phyloP scores from a whole-genome alignment of 148 eudicot genomes.

The Euryodendron excelsum region DNA sequence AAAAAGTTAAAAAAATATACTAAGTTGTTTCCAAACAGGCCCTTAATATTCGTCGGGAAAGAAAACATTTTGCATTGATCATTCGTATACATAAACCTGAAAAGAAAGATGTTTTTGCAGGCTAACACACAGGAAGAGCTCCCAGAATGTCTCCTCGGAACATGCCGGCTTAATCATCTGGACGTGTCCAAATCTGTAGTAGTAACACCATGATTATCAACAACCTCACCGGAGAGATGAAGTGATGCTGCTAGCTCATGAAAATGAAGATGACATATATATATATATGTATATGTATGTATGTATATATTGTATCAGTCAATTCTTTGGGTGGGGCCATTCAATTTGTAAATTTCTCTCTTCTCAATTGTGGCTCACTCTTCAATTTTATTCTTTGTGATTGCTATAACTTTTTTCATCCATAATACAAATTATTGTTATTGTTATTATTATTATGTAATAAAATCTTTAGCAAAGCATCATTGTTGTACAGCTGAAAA shows the following conservation, averaged over 20 bases:
- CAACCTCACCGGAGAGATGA: not conserved
- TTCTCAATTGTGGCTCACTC: not conserved
- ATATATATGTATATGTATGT: too few species aligned
- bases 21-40: too few species aligned
- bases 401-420: not conserved
- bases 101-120: conserved; percentile 34
- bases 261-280: not conserved
- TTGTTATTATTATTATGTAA: too few species aligned
- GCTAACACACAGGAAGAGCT: conserved; percentile 66
- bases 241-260: not conserved
- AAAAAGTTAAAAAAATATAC: too few species aligned
- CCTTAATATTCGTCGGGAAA: too few species aligned
- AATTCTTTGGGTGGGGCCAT: not conserved
- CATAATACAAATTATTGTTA: too few species aligned
- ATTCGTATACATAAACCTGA: not conserved
- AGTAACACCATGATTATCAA: conserved; percentile 31
- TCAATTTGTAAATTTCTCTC: not conserved
- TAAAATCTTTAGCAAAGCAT: too few species aligned
- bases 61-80: not conserved
- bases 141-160: conserved; percentile 72
- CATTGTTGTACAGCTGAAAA: too few species aligned
- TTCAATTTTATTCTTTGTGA: too few species aligned
- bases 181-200: conserved; percentile 50
- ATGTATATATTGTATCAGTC: too few species aligned
- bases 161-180: conserved; percentile 66